Conservation (phyloP, 148 eudicot genomes). For the Silene conica region DNA sequence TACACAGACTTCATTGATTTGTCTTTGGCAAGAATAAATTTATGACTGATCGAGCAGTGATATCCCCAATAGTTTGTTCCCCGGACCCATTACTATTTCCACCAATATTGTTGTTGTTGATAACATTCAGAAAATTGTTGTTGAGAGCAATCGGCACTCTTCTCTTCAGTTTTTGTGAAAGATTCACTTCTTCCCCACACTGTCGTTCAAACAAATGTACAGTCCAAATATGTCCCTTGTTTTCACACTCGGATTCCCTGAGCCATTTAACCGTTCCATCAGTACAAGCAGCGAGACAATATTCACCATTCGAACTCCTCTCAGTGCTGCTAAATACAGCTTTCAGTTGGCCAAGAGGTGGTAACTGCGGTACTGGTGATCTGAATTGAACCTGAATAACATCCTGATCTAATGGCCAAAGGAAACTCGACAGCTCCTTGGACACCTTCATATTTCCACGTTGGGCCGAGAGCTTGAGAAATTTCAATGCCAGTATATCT, state of each 20-base stretch:
- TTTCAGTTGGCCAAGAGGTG: too few relatives aligned
- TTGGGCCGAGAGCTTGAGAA: too few relatives aligned
- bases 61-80: not conserved
- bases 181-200: not conserved
- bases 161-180: not conserved
- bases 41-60: not conserved
- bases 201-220: not conserved
- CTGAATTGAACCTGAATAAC: too few relatives aligned
- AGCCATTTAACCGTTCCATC: not conserved
- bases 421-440: too few relatives aligned
- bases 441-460: too few relatives aligned
- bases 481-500: too few relatives aligned
- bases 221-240: not conserved
- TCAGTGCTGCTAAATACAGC: not conserved
- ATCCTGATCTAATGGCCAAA: too few relatives aligned
- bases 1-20: not conserved
- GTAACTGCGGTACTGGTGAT: too few relatives aligned
- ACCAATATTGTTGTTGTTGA: not conserved
- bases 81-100: not conserved
- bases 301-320: not conserved
- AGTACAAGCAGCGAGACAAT: not conserved
- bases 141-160: not conserved
- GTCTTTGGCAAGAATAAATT: not conserved
- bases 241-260: not conserved
- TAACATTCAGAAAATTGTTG: not conserved